Evolutionary conservation across 768 basidiomycete species (phyloP).

Genomic region (Kwoniella dendrophila): DNA sequence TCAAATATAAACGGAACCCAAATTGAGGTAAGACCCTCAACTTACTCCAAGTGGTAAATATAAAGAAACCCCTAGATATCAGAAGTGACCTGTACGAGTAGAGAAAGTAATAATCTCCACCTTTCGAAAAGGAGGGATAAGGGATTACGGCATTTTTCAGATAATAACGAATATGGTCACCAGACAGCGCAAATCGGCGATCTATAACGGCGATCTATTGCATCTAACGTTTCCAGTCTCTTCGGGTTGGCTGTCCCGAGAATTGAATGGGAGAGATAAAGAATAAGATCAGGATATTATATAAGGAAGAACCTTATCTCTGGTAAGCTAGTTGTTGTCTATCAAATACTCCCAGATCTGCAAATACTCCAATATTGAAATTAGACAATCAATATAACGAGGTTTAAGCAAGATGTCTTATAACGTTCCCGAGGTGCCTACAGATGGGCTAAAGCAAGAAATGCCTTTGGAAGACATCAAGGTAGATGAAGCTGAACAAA

Average conservation of each 20-base stretch:
- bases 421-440: conserved; percentile 4
- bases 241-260: too few relatives aligned
- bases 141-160: neutral
- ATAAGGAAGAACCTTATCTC: too few relatives aligned
- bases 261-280: too few relatives aligned
- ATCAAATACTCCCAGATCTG: too few relatives aligned
- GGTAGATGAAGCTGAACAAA: conserved; percentile 6
- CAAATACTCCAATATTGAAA: neutral
- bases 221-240: neutral
- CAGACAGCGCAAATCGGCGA: conserved; percentile 3
- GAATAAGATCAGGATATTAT: too few relatives aligned
- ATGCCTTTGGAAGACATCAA: conserved; percentile 1
- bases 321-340: too few relatives aligned
- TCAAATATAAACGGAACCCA: too few relatives aligned
- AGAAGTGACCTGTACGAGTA: too few relatives aligned
- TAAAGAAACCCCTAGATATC: too few relatives aligned
- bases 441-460: conserved; percentile 2
- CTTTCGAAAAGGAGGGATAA: neutral
- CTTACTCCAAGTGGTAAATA: too few relatives aligned
- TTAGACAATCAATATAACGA: neutral
- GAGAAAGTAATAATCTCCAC: too few relatives aligned
- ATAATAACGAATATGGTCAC: neutral
- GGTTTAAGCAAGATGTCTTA: conserved; percentile 3
- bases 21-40: too few relatives aligned
- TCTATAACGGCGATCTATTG: neutral